Evolutionary conservation across 306 rosid species (phyloP).

Genomic region (Acmispon strigosus): DNA sequence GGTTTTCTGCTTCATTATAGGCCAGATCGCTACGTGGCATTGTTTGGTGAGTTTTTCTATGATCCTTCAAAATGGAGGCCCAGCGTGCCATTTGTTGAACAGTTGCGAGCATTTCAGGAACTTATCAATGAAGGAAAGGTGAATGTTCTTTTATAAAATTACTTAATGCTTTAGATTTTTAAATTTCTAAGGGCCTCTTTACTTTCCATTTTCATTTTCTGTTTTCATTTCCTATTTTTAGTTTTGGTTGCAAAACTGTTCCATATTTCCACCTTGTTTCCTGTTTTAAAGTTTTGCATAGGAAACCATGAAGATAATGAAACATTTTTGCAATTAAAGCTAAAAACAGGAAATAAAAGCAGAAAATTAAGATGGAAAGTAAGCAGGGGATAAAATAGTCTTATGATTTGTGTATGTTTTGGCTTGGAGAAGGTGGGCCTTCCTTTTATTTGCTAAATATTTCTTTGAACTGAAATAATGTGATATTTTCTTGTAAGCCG

Average conservation of each 20-base stretch:
- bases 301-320: too few species aligned
- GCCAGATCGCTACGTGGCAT: conserved; percentile 86
- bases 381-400: background rate
- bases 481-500: background rate
- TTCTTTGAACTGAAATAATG: background rate
- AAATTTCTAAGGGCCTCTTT: background rate
- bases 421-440: background rate
- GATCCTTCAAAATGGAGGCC: conserved; percentile 84
- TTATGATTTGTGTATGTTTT: background rate
- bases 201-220: too few species aligned
- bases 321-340: too few species aligned
- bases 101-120: conserved; percentile 82
- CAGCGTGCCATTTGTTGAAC: conserved; percentile 88
- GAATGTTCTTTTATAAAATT: background rate
- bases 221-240: too few species aligned
- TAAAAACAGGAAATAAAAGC: too few species aligned
- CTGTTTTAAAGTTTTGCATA: too few species aligned
- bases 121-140: conserved; percentile 94
- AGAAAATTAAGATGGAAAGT: too few species aligned
- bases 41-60: conserved; percentile 60
- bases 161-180: conserved; percentile 3
- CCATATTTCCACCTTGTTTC: too few species aligned
- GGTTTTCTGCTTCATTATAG: conserved; percentile 32
- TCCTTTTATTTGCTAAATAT: background rate
- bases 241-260: too few species aligned